Conservation (phyloP, 1,284 basidiomycete species). For the Apiotrichum siamense region DNA sequence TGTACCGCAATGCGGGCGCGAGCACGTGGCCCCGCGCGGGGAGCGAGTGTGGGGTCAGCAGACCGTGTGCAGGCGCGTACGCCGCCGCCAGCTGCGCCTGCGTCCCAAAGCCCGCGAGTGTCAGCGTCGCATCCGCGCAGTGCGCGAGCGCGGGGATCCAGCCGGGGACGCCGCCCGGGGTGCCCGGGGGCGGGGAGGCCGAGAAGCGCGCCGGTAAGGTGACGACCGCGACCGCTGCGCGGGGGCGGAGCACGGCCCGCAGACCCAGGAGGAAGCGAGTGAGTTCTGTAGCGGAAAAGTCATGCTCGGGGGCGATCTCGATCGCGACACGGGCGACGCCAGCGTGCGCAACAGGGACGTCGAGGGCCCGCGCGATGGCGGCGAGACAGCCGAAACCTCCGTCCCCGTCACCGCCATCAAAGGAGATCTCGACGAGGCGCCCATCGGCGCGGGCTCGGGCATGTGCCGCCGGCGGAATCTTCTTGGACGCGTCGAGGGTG, state of each 20-base stretch:
- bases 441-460: conserved; percentile 6
- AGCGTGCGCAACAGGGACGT: background rate
- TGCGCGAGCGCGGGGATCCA: conserved; percentile 74
- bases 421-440: background rate
- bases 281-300: conserved; percentile 56
- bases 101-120: conserved; percentile 66
- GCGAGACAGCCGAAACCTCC: background rate
- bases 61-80: conserved; percentile 77
- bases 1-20: conserved; percentile 68
- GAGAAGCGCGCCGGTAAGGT: conserved; percentile 54
- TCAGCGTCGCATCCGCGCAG: conserved; percentile 67
- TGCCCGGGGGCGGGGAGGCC: background rate
- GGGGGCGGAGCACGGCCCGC: conserved; percentile 56
- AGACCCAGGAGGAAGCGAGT: conserved; percentile 64
- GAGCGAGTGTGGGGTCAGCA: conserved; percentile 66
- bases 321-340: conserved; percentile 57
- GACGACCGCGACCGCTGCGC: conserved; percentile 59
- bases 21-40: conserved; percentile 64
- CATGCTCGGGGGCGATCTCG: conserved; percentile 57
- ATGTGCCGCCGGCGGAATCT: conserved; percentile 24
- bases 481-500: conserved; percentile 8
- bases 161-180: conserved; percentile 39
- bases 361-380: conserved; percentile 1
- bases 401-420: background rate
- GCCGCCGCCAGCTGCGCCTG: conserved; percentile 50